Conservation (phyloP, 768 basidiomycete species). For the Naganishia vishniacii region DNA sequence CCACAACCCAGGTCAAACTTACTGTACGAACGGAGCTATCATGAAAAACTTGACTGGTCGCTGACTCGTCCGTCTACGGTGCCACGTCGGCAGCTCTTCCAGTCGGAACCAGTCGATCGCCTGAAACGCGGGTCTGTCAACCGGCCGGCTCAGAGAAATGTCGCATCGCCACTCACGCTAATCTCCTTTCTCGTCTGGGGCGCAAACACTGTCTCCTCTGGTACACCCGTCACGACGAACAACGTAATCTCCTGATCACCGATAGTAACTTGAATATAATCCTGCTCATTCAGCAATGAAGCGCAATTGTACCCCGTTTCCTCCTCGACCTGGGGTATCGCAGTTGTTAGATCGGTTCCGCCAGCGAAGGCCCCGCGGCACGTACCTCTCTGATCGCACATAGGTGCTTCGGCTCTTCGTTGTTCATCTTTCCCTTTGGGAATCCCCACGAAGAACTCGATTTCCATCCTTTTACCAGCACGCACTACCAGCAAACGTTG, state of each 20-base stretch:
- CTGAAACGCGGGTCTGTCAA: conserved; percentile 53
- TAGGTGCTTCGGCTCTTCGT: conserved; percentile 71
- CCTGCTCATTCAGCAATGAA: conserved; percentile 48
- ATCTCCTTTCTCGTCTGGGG: conserved; percentile 97
- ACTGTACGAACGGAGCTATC: conserved; percentile 82
- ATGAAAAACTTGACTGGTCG: conserved; percentile 70
- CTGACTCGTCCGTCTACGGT: conserved; percentile 55
- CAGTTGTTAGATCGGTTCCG: no score
- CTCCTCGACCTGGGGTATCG: conserved; percentile 92
- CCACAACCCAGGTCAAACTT: conserved; percentile 29
- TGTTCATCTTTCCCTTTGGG: conserved; percentile 98
- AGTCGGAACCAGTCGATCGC: conserved; percentile 95
- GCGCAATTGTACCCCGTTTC: conserved; percentile 84
- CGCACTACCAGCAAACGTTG: conserved; percentile 62
- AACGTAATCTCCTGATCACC: conserved; percentile 85
- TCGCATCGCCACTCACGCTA: conserved; percentile 58
- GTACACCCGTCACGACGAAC: conserved; percentile 80
- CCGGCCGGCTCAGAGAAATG: background rate
- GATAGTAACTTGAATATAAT: conserved; percentile 78
- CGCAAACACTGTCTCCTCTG: conserved; percentile 80
- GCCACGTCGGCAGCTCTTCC: conserved; percentile 88
- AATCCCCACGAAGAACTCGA: conserved; percentile 97
- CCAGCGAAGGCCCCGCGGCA: no score
- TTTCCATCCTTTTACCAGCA: conserved; percentile 99
- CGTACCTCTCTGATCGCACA: conserved; percentile 90